phyloP scores from a whole-genome alignment of 139 green algal genomes.

The Medakamo hakoo region DNA sequence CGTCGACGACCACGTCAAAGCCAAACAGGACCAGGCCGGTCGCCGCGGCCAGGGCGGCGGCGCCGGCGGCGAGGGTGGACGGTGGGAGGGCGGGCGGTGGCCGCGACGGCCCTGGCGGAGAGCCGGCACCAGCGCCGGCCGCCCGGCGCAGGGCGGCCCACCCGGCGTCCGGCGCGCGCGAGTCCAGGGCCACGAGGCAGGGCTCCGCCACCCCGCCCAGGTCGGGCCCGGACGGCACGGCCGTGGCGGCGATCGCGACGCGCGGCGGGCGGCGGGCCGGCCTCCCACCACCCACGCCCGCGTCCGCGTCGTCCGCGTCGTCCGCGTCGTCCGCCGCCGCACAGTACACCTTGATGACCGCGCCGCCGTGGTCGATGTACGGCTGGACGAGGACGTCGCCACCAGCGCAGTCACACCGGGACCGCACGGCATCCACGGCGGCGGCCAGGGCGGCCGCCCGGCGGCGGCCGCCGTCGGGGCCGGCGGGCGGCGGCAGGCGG shows the following conservation, averaged over 20 bases:
- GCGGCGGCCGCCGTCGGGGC: too few relatives aligned
- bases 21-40: not conserved
- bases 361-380: constrained; percentile 58
- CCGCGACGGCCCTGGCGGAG: too few relatives aligned
- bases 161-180: too few relatives aligned
- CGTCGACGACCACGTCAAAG: not conserved
- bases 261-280: too few relatives aligned
- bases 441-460: too few relatives aligned
- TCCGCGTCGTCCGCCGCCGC: constrained; percentile 26
- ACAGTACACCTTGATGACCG: constrained; percentile 68
- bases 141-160: not conserved
- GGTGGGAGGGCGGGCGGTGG: not conserved
- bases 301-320: not conserved
- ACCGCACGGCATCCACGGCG: not conserved
- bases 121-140: too few relatives aligned
- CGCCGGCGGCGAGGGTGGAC: not conserved
- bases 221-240: not conserved
- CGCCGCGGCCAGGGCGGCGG: not conserved
- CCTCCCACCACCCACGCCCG: not conserved
- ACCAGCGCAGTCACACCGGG: too few relatives aligned
- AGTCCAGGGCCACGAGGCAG: not conserved
- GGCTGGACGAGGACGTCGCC: constrained; percentile 39
- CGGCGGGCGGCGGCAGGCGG: too few relatives aligned
- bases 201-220: not conserved
- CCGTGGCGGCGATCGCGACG: not conserved